Conservation (phyloP, 2,329 filamentous ascomycete species). For the Fusarium keratoplasticum region DNA sequence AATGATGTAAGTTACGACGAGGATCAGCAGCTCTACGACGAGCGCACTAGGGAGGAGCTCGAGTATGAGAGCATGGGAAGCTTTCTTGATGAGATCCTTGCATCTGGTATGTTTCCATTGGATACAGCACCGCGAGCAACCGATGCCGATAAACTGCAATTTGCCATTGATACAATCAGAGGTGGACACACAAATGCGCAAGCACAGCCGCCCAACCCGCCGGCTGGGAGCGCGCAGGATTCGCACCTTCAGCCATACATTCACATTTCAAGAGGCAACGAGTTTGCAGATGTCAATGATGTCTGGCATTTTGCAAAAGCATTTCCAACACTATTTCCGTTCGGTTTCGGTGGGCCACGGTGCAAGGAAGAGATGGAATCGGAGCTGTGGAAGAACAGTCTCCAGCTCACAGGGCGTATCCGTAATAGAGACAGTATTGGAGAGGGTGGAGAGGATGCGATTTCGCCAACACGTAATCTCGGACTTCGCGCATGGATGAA, state of each 20-base stretch:
- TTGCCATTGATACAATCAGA: constrained; percentile 7
- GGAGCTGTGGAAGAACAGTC: neutral
- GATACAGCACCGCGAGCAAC: constrained; percentile 3
- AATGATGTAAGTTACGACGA: constrained; percentile 2
- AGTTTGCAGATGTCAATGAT: constrained; percentile 2
- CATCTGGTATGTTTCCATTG: constrained; percentile 10
- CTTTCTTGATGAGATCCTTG: constrained; percentile 7
- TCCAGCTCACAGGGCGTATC: neutral
- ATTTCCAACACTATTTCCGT: constrained; percentile 11
- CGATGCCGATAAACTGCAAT: constrained; percentile 5
- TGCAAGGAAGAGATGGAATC: neutral
- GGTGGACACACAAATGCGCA: neutral
- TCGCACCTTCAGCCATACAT: constrained; percentile 3
- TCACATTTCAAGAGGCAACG: constrained; percentile 3
- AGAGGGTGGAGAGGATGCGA: neutral
- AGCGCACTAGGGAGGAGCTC: constrained; percentile 2
- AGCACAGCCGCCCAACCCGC: neutral
- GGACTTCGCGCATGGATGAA: neutral
- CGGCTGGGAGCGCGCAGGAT: neutral
- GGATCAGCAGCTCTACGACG: neutral
- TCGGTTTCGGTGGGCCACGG: neutral
- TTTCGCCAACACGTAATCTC: neutral
- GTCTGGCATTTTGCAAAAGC: constrained; percentile 9
- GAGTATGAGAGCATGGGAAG: neutral
- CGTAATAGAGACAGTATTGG: neutral